A percentile compares a stretch with the other conserved stretches of the same genome.
Evolutionary conservation across 805 yeast genomes (phyloP).

Genomic region (Kluyveromyces dobzhanskii): DNA sequence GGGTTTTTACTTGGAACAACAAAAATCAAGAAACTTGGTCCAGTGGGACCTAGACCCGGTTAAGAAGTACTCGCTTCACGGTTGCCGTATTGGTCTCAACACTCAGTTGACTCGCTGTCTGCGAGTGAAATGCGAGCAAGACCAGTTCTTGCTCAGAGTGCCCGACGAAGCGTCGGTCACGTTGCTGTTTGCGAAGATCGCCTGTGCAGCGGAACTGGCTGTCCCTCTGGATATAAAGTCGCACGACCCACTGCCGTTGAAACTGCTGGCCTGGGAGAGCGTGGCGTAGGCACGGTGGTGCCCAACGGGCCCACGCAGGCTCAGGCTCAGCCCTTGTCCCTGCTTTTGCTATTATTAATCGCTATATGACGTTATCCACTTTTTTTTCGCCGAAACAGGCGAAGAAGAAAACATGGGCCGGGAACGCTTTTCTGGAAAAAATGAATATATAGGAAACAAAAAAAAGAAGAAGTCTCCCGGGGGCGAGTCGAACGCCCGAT

Average conservation of each 20-base stretch:
- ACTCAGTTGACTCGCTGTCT: not conserved
- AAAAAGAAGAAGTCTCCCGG: constrained; percentile 33
- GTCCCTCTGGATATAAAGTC: constrained; percentile 1
- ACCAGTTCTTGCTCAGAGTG: not conserved
- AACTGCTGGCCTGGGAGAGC: too few species aligned
- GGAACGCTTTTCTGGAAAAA: too few species aligned
- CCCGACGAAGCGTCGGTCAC: not conserved
- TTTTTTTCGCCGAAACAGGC: constrained; percentile 2
- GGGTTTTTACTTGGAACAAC: not conserved
- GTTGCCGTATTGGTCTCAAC: not conserved
- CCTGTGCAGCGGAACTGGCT: not conserved
- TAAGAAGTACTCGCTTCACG: not conserved
- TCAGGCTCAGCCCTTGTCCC: too few species aligned
- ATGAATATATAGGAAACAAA: not conserved
- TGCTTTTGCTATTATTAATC: too few species aligned
- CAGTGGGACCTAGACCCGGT: not conserved
- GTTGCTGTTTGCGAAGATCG: not conserved
- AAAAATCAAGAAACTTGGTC: not conserved
- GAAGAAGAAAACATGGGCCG: too few species aligned
- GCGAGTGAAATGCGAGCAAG: not conserved
- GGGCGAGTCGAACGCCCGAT: constrained; percentile 46
- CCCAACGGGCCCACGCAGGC: too few species aligned
- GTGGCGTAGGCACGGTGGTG: too few species aligned
- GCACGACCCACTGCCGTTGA: too few species aligned
- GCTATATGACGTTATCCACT: not conserved